Conservation (phyloP, 176 grass and related monocot genomes). For the Oryza glaberrima region DNA sequence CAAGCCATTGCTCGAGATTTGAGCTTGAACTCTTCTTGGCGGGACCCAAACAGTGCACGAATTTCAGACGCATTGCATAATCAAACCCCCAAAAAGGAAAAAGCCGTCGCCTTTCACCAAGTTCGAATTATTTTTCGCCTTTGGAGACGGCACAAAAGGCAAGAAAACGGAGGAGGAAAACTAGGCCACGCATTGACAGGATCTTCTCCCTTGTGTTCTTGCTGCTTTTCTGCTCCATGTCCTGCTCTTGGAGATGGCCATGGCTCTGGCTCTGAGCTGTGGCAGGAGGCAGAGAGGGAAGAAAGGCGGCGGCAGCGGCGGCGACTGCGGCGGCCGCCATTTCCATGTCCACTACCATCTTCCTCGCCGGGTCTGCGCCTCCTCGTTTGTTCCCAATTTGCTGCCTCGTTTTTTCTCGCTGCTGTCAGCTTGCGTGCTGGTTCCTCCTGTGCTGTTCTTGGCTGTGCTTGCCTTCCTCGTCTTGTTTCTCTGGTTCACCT, state of each 20-base stretch:
- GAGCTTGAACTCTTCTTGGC: slow-evolving; percentile 37
- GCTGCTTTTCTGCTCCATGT: not conserved
- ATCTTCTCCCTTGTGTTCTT: slow-evolving; percentile 5
- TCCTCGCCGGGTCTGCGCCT: slow-evolving; percentile 10
- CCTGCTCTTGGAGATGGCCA: not conserved
- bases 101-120: not conserved
- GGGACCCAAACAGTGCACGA: slow-evolving; percentile 33
- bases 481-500: slow-evolving; percentile 46
- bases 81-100: slow-evolving; percentile 5
- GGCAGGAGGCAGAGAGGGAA: slow-evolving; percentile 9
- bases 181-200: not conserved
- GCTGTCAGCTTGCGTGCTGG: slow-evolving; percentile 24
- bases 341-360: slow-evolving; percentile 49
- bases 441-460: slow-evolving; percentile 36
- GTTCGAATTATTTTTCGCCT: slow-evolving; percentile 11
- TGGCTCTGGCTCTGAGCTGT: slow-evolving; percentile 37
- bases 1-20: not conserved
- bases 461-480: slow-evolving; percentile 26
- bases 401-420: not conserved
- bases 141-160: not conserved
- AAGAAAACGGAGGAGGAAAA: not conserved
- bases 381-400: slow-evolving; percentile 14
- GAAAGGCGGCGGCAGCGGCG: not conserved
- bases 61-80: slow-evolving; percentile 32
- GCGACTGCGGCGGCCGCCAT: slow-evolving; percentile 5